Base-by-base conservation (phyloP, 306 rosid genomes). In the Morella rubra region DNA sequence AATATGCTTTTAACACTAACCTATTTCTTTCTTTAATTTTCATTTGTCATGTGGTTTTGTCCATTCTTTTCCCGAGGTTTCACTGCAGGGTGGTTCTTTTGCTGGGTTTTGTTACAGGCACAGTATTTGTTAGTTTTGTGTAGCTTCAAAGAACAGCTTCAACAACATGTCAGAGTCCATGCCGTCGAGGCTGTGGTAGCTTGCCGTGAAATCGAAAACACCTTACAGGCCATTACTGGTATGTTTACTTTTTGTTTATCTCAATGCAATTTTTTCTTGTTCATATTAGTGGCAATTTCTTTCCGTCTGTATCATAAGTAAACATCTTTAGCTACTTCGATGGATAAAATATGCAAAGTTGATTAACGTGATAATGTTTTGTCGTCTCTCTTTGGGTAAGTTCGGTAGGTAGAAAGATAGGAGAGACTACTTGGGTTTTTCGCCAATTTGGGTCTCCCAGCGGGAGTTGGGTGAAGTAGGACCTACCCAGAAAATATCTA, bases 111-210 rank as follows among this genome's bases (percentile, higher is more conserved):
- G 11, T 77, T 73, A 61, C 89, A 96, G 99, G 93, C 88, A 45
- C 98, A 96, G 65, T 96, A 96, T 72, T 83, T 92, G 91, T 78
- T 91, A 72, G 90, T 96, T 24, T 64, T 96, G 81, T 92, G 96
- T 75, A 83, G 81, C 51, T 96, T 92, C 85, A 96, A 96, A 84
- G 99, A 96, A 44, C 99, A 96, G 77, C 99, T 96, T 81, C 99
- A 92, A 58, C 96, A 96, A 50, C 99, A 96, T 89, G 97, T 96
- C 59, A 86, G 95, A 82, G 95, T 92, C 76, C 99, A 96, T 77
- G 99, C 99, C 50, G 98, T 96, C 20, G 99, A 96, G 82, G 99
- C 99, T 51, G 99, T 96, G 82, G 86, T 96, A 96, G 98, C 93
- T 19, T 96, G 99, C 96, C 99, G 99, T 75, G 99, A 96, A 74